Percentiles rank a stretch among this genome's conserved stretches.
phyloP scores from a whole-genome alignment of 306 rosid genomes.

The Carpinus fangiana region DNA sequence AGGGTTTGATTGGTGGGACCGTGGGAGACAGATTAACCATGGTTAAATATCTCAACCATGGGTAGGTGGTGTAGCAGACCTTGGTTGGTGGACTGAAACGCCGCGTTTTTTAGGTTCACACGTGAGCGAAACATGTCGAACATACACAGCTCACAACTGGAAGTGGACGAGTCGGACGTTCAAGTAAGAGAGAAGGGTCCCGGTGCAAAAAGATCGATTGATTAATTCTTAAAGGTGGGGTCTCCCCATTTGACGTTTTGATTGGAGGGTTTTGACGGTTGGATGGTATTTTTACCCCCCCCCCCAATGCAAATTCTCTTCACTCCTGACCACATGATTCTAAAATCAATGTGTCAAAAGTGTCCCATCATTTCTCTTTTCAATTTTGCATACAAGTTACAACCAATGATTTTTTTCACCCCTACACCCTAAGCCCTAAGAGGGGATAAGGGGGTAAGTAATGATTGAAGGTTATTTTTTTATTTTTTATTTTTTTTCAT shows the following conservation, averaged over 20 bases:
- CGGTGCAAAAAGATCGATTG: not conserved
- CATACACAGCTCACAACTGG: constrained; percentile 24
- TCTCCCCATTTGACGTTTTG: not conserved
- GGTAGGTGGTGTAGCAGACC: constrained; percentile 31
- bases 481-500: no score
- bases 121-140: not conserved
- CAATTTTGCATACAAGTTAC: no score
- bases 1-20: constrained; percentile 27
- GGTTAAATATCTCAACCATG: constrained; percentile 40
- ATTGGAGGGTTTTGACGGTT: not conserved
- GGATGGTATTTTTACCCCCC: not conserved
- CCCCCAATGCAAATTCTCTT: no score
- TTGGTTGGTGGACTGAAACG: constrained; percentile 36
- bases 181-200: not conserved
- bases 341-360: not conserved
- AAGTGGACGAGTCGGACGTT: constrained; percentile 31
- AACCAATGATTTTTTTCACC: no score
- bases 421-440: no score
- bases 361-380: no score
- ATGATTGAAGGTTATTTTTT: no score
- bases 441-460: no score
- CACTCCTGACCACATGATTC: not conserved
- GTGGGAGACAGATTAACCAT: constrained; percentile 52
- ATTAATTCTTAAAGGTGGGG: not conserved
- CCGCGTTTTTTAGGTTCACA: constrained; percentile 35